Conservation (phyloP, 441 rosid genomes). For the Gossypium gossypioides region DNA sequence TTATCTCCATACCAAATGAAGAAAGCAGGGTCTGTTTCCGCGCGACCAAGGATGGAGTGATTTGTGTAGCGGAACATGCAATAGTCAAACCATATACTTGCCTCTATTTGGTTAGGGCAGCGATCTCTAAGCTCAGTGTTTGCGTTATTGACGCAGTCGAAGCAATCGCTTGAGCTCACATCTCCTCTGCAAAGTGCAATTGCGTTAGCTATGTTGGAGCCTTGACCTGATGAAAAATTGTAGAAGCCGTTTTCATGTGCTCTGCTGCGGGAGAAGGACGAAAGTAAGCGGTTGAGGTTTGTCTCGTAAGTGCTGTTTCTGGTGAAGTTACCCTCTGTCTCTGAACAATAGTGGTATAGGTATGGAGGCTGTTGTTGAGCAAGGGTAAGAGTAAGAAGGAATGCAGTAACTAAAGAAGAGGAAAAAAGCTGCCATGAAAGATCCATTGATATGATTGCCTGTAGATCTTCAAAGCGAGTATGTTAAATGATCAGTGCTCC, state of each 20-base stretch:
- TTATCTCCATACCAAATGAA: not conserved
- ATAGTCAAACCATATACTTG: not conserved
- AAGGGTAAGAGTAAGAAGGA: not conserved
- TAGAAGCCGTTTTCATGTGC: conserved; percentile 19
- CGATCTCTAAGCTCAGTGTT: conserved; percentile 3
- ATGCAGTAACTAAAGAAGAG: not conserved
- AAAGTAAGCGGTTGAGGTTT: conserved; percentile 27
- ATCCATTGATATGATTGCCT: not conserved
- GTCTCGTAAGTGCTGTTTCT: conserved; percentile 22
- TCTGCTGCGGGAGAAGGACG: conserved; percentile 17
- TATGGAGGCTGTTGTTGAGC: not conserved
- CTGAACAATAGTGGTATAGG: not conserved
- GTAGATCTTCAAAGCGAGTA: not conserved
- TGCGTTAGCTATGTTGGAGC: conserved; percentile 2
- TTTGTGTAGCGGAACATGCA: conserved; percentile 8
- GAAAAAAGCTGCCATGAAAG: not conserved
- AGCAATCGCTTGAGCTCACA: conserved; percentile 22
- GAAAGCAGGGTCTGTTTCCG: conserved; percentile 3
- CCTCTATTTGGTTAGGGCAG: conserved; percentile 28
- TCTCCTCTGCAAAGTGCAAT: conserved; percentile 35
- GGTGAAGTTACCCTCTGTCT: conserved; percentile 24
- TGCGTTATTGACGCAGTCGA: conserved; percentile 23
- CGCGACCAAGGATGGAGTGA: conserved; percentile 15
- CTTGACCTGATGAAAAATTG: conserved; percentile 17
- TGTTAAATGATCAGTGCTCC: not conserved